Evolutionary conservation across 192 early-diverging fungal genomes (phyloP).

Genomic region (Helicostylum pulchrum): DNA sequence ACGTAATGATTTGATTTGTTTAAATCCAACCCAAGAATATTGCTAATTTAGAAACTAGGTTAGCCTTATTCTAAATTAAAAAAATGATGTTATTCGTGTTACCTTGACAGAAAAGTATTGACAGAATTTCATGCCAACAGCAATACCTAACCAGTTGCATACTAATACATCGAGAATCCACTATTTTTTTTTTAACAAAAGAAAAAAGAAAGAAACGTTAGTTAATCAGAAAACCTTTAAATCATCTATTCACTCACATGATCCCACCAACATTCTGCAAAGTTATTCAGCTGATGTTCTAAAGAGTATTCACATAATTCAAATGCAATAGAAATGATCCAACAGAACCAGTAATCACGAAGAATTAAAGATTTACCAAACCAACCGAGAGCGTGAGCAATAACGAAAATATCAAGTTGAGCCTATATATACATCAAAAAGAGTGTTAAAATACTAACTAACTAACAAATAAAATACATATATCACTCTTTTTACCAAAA

Average conservation of each 20-base stretch:
- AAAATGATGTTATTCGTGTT: not conserved
- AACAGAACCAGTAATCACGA: constrained; percentile 93
- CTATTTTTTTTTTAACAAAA: too few species aligned
- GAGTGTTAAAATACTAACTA: not conserved
- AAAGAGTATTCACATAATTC: constrained; percentile 95
- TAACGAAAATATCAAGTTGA: constrained; percentile 91
- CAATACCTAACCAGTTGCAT: constrained; percentile 94
- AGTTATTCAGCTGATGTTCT: constrained; percentile 93
- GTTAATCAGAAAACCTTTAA: not conserved
- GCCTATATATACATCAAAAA: constrained; percentile 39
- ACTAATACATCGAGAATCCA: constrained; percentile 20
- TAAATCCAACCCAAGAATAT: constrained; percentile 92
- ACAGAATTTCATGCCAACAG: constrained; percentile 95
- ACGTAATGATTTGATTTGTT: constrained; percentile 76
- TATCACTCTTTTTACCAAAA: constrained; percentile 52
- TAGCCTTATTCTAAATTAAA: not conserved
- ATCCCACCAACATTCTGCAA: constrained; percentile 99
- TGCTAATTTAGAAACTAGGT: constrained; percentile 39
- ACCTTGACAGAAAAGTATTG: constrained; percentile 91
- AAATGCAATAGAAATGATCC: constrained; percentile 93
- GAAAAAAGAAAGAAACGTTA: not conserved
- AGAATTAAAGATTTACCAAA: constrained; percentile 90
- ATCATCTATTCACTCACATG: constrained; percentile 57
- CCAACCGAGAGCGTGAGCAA: constrained; percentile 93
- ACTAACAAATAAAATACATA: not conserved